Percentiles rank a stretch among this genome's conserved stretches.
phyloP scores from a whole-genome alignment of 2,329 filamentous ascomycete species.

The Phialocephala sp. region DNA sequence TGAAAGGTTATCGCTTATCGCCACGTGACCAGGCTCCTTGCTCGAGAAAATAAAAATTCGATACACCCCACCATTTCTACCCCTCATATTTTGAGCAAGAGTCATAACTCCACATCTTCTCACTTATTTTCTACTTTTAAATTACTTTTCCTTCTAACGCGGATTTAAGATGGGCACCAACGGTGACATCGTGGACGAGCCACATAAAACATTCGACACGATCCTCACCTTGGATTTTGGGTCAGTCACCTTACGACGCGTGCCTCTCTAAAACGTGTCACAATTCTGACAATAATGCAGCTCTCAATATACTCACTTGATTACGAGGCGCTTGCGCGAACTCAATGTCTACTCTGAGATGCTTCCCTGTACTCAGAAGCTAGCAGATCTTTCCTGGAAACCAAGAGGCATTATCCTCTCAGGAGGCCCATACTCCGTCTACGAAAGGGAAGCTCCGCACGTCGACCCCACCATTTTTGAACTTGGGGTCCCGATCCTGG shows the following conservation, averaged over 20 bases:
- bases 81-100: conserved; percentile 1
- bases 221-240: conserved; percentile 76
- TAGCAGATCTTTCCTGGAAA: conserved; percentile 76
- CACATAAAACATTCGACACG: conserved; percentile 50
- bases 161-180: conserved; percentile 29
- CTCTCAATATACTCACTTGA: conserved; percentile 75
- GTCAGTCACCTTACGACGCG: conserved; percentile 31
- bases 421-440: conserved; percentile 77
- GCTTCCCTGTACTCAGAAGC: conserved; percentile 84
- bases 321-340: conserved; percentile 68
- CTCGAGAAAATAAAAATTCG: neutral
- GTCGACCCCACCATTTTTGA: conserved; percentile 84
- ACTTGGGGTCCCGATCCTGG: conserved; percentile 53
- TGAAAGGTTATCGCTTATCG: conserved; percentile 17
- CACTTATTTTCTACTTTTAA: neutral
- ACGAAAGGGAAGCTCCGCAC: conserved; percentile 77
- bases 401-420: conserved; percentile 85
- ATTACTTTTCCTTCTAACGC: neutral
- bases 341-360: conserved; percentile 87
- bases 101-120: conserved; percentile 4
- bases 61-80: conserved; percentile 6
- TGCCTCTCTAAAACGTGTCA: conserved; percentile 13
- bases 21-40: neutral
- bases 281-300: conserved; percentile 34
- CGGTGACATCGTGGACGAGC: conserved; percentile 33